Percentiles rank a stretch among this genome's conserved stretches.
phyloP scores from a whole-genome alignment of 176 grass and related monocot species.

The Cenchrus purpureus region DNA sequence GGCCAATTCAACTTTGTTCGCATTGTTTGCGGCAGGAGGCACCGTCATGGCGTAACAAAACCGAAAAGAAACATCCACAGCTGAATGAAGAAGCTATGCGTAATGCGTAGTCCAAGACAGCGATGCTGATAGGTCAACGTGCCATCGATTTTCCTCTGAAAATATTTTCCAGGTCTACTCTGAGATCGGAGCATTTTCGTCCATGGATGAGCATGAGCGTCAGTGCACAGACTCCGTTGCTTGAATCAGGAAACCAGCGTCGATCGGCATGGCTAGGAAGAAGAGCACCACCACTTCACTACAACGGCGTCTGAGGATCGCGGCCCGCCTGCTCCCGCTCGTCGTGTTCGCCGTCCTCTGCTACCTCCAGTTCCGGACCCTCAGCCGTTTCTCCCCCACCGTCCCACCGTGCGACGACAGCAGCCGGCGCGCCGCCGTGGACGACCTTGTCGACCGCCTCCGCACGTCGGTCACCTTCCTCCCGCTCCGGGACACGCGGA shows the following conservation, averaged over 20 bases:
- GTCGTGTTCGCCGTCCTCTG: slow-evolving; percentile 43
- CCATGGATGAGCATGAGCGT: not conserved
- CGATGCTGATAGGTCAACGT: not conserved
- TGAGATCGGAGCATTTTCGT: not conserved
- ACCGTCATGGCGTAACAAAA: not conserved
- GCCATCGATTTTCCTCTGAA: not conserved
- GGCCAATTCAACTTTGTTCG: not conserved
- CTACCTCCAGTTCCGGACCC: slow-evolving; percentile 44
- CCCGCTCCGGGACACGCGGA: slow-evolving; percentile 57
- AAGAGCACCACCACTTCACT: not conserved
- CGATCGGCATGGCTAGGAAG: not conserved
- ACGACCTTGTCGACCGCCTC: slow-evolving; percentile 34
- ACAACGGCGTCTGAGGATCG: slow-evolving; percentile 37
- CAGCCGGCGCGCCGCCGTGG: not conserved
- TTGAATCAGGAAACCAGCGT: not conserved
- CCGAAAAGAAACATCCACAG: not conserved
- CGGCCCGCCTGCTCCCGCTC: slow-evolving; percentile 39
- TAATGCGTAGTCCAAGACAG: not conserved
- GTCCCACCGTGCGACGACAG: not conserved
- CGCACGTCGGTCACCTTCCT: slow-evolving; percentile 59
- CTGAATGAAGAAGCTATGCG: not conserved
- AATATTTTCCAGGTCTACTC: not conserved
- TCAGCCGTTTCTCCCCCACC: slow-evolving; percentile 26
- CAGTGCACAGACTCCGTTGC: not conserved
- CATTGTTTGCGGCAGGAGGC: not conserved